Evolutionary conservation across 2,329 filamentous ascomycete species (phyloP), one percentile per base, ranked within the genome.

Genomic region (Botrytis cinerea): DNA sequence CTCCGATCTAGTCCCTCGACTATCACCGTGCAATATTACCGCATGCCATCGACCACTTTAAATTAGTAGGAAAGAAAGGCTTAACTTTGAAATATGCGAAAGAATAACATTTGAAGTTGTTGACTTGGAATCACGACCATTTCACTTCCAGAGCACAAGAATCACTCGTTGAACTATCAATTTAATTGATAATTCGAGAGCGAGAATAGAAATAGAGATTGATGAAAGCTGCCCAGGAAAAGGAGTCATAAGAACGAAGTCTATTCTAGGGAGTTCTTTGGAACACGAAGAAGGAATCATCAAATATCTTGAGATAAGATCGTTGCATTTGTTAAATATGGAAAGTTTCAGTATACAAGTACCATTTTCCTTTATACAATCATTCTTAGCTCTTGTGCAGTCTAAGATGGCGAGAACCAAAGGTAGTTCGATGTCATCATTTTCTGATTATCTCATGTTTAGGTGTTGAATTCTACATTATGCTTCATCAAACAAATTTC

Each of bases 241-340:
- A 6, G 3, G 0, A 6, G 25, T 16, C 3, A 48, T 38, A 35
- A 3, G 51, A 14, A 20, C 1, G 1, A 25, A 20, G 0, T 38
- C 10, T 6, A 12, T 8, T 20, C 2, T 3, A 14, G 4, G 43
- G 9, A 22, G 22, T 3, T 18, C 5, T 54, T 18, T 63, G 4
- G 25, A 12, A 4, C 12, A n/a, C 4, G 1, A 51, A 61, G 14
- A 22, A 14, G 45, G 4, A 66, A n/a, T 1, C 7, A 40, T 4
- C 0, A 67, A 38, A 22, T 2, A 0, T 67, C 18, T 25, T 4
- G 2, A 4, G 14, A 7, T 4, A 5, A 1, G 3, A n/a, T n/a
- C 8, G 1, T 38, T 38, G 3, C 7, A 20, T n/a, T 28, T 7
- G n/a, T 67, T 4, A 1, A 40, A 18, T 35, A 38, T 38, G 12